Base-by-base conservation (phyloP, 73 alveolate genomes). In the Tetrahymena borealis region DNA sequence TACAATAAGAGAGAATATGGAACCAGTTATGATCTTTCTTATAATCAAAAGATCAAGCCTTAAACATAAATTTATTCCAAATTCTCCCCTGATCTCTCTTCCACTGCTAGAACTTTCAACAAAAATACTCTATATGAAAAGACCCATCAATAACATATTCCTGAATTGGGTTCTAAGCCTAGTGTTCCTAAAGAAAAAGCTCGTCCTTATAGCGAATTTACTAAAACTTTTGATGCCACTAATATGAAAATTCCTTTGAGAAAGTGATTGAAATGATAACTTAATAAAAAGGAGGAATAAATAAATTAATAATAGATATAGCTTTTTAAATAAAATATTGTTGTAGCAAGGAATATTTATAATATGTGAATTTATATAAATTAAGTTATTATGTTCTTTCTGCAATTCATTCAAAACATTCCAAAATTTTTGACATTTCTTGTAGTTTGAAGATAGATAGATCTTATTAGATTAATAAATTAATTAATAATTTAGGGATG, bases 231-330 rank as follows among this genome's bases (percentile, higher is more conserved):
- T 85, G 90, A 93, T 24, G 92, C 92, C 11, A 85, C 60, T 90
- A 42, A 93, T 90, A 93, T 38, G 78, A 93, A 93, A 93, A 93
- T 93, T n/a, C 95, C 95, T 28, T 85, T 93, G 39, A 93, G 95
- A 93, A 93, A 85, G 79, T 93, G 95, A 93, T 39, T 28, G 13
- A 5, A 32, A 32, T 24, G 28, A 79, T 5, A 18, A 28, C n/a
- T 24, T 15, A n/a, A 32, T 24, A 24, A 28, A n/a, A 60, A 60
- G 85, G 35, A 60, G n/a, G 85, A 60, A 60, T 60, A 18, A 41
- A 60, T 5, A 60, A 24, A 60, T 60, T 6, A 60, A 24, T 60
- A 4, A 41, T 13, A 15, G 85, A 60, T 60, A 60, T 6, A 60
- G 13, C 20, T 7, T 32, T 24, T 15, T 18, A 60, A 20, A 18